A percentile compares a stretch with the other conserved stretches of the same genome.
Conservation (phyloP, 2,329 filamentous ascomycete genomes). For the Fusarium nelsonii region DNA sequence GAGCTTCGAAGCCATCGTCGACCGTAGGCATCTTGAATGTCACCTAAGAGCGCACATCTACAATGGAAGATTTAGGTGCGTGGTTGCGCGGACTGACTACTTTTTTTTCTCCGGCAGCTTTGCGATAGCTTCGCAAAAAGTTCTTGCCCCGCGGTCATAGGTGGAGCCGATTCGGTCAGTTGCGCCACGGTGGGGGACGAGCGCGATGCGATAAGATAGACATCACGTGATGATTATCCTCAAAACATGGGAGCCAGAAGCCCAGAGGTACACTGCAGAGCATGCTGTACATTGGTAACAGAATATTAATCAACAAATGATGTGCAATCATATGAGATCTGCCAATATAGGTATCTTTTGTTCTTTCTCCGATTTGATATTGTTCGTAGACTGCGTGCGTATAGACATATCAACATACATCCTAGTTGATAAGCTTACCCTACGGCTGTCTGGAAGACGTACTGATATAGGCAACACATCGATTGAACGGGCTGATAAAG, state of each 20-base stretch:
- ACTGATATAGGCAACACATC: background rate
- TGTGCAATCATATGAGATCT: background rate
- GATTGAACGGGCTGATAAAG: background rate
- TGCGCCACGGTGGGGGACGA: slow-evolving; percentile 50
- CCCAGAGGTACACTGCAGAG: background rate
- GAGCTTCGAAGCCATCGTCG: slow-evolving; percentile 75
- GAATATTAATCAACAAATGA: background rate
- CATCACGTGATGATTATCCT: slow-evolving; percentile 36
- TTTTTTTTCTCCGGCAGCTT: slow-evolving; percentile 43
- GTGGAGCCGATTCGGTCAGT: slow-evolving; percentile 44
- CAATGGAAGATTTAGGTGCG: slow-evolving; percentile 26
- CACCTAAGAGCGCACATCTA: slow-evolving; percentile 52
- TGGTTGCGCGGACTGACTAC: slow-evolving; percentile 29
- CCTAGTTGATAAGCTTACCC: background rate
- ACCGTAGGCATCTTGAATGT: slow-evolving; percentile 63
- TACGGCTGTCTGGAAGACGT: background rate
- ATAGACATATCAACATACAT: background rate
- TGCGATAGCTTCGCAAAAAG: slow-evolving; percentile 51
- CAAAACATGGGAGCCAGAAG: no score
- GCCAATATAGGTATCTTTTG: background rate
- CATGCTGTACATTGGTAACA: background rate
- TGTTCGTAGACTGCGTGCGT: background rate
- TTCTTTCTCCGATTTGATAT: background rate
- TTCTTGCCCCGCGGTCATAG: slow-evolving; percentile 49
- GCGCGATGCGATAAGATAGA: slow-evolving; percentile 31